Evolutionary conservation across 2,329 filamentous ascomycete species (phyloP).

Genomic region (Dactylonectria macrodidyma): DNA sequence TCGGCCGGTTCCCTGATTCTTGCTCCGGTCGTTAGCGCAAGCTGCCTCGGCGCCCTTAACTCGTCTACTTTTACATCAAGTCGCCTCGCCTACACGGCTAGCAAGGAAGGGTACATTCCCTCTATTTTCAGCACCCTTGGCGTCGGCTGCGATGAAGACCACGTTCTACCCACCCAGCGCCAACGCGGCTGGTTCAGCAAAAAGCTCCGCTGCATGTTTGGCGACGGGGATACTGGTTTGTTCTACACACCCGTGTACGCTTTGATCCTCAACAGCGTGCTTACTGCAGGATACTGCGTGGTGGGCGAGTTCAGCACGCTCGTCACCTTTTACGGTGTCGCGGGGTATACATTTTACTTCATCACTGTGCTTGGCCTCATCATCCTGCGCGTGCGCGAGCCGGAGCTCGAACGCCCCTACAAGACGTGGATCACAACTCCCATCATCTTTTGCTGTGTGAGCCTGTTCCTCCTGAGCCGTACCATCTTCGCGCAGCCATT

Average conservation of each 20-base stretch:
- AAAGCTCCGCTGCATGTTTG: conserved; percentile 73
- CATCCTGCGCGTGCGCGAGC: conserved; percentile 88
- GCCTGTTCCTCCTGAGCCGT: conserved; percentile 88
- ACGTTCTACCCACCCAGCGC: conserved; percentile 60
- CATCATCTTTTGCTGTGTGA: conserved; percentile 98
- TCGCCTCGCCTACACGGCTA: conserved; percentile 92
- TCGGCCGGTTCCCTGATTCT: conserved; percentile 85
- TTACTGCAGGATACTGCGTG: conserved; percentile 84
- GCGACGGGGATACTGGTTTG: conserved; percentile 83
- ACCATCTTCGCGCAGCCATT: conserved; percentile 92
- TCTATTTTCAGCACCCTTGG: conserved; percentile 87
- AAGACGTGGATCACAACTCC: conserved; percentile 97
- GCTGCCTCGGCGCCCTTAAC: conserved; percentile 95
- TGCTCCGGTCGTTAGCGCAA: conserved; percentile 89
- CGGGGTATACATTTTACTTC: conserved; percentile 98
- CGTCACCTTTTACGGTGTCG: conserved; percentile 97
- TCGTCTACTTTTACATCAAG: conserved; percentile 94
- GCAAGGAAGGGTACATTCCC: conserved; percentile 96
- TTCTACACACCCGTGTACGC: conserved; percentile 97
- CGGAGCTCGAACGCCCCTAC: conserved; percentile 90
- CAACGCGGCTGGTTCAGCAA: conserved; percentile 72
- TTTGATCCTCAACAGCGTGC: conserved; percentile 82
- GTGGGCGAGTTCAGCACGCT: conserved; percentile 94
- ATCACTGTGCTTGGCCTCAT: conserved; percentile 94
- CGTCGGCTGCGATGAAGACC: conserved; percentile 64